Base-by-base conservation (phyloP, 129 eudicot species). In the Apium graveolens region DNA sequence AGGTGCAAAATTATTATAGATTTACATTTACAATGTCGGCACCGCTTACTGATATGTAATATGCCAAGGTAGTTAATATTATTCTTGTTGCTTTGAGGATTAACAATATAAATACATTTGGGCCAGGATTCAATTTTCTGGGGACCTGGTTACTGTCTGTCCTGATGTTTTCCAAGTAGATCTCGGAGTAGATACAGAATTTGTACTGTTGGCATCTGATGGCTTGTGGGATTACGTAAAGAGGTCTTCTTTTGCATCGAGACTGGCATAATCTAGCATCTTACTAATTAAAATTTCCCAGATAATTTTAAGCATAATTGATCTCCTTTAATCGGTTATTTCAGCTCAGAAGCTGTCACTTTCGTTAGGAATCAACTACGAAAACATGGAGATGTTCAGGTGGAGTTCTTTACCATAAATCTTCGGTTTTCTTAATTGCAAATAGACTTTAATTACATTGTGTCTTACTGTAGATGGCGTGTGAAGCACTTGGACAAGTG, bases 141-240 rank as follows among this genome's bases (percentile, higher is more conserved):
- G 95, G 76, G 97, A 96, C 83, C 86, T 96, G 88, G 97, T 96
- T 81, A 88, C 89, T 41, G 90, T 97, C 42, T 78, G 82, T 83
- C 99, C 99, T 77, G 99, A 96, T 86, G 89, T 92, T 78, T 84
- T 65, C 77, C 92, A 90, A 79, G 86, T 87, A 35, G 72, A 86
- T 75, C 85, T 96, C 21, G 97, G 92, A 63, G 38, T 91, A 65
- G 99, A 96, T 83, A 89, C 88, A 29, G 99, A 96, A 79, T 96
- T 92, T 79, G 81, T 96, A 43, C 42, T 96, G 27, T 86, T 96
- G 84, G 99, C 99, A 76, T 92, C 99, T 76, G 99, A 96, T 89
- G 99, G 99, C 66, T 90, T 96, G 80, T 96, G 99, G 99, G 99
- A 96, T 85, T 96, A 96, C 89, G 85, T 96, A n/a, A 90, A 89